Evolutionary conservation across 441 rosid species (phyloP).

Genomic region (Populus hybrid): DNA sequence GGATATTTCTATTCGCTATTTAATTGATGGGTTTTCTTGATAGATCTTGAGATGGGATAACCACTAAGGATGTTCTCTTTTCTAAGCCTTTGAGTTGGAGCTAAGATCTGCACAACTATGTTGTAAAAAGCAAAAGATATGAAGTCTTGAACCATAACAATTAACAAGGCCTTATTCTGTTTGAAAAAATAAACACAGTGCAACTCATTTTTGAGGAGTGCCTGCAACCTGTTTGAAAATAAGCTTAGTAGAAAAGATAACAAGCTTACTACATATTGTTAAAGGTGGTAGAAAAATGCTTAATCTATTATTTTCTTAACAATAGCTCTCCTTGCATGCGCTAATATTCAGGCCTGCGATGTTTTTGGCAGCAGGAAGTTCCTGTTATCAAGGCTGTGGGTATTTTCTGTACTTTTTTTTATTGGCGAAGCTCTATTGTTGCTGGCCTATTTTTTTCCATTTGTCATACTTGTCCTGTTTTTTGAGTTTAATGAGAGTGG

Average conservation of each 20-base stretch:
- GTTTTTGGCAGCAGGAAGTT: background rate
- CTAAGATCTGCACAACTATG: background rate
- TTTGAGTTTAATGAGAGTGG: background rate
- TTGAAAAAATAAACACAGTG: too few species aligned
- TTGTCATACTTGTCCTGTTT: background rate
- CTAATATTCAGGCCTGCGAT: background rate
- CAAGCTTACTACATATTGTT: background rate
- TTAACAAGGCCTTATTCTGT: too few species aligned
- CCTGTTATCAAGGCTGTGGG: background rate
- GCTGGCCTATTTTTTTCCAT: background rate
- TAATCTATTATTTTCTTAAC: background rate
- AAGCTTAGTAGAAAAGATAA: background rate
- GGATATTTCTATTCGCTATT: too few species aligned
- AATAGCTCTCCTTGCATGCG: background rate
- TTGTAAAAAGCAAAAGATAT: too few species aligned
- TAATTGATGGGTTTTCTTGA: too few species aligned
- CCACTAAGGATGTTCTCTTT: too few species aligned
- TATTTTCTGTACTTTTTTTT: background rate
- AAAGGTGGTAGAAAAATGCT: background rate
- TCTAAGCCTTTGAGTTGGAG: background rate
- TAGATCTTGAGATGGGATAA: too few species aligned
- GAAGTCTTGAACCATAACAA: too few species aligned
- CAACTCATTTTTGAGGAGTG: background rate
- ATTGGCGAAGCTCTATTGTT: background rate
- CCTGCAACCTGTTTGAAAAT: background rate